Conservation (phyloP, 495 filamentous ascomycete species). For the Penicillium canescens region DNA sequence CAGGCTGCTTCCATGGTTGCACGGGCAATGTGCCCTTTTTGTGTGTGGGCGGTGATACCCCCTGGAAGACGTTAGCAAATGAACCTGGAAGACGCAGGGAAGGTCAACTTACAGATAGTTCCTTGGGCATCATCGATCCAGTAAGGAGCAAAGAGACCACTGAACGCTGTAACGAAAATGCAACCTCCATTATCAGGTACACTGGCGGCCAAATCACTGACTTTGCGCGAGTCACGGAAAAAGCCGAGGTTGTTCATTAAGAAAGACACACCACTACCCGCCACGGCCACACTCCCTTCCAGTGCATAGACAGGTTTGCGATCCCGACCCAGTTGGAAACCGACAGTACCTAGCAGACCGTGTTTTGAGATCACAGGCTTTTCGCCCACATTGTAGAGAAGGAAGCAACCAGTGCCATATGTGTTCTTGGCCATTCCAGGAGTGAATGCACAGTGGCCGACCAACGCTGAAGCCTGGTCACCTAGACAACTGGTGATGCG, state of each 20-base stretch:
- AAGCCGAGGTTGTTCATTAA: slow-evolving; percentile 89
- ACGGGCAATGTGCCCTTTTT: slow-evolving; percentile 87
- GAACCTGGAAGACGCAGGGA: not conserved
- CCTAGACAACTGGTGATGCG: slow-evolving; percentile 85
- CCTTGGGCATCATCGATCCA: slow-evolving; percentile 97
- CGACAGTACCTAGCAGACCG: slow-evolving; percentile 85
- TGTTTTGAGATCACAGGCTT: slow-evolving; percentile 90
- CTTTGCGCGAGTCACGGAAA: slow-evolving; percentile 72
- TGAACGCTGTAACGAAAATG: slow-evolving; percentile 94
- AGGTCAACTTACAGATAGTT: slow-evolving; percentile 71
- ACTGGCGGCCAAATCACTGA: slow-evolving; percentile 77
- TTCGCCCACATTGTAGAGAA: slow-evolving; percentile 90
- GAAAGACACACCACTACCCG: slow-evolving; percentile 87
- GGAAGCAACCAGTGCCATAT: slow-evolving; percentile 94
- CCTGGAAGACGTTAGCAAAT: slow-evolving; percentile 41
- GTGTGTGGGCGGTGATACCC: slow-evolving; percentile 89
- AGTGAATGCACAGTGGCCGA: slow-evolving; percentile 88
- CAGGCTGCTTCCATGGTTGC: slow-evolving; percentile 94
- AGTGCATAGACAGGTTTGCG: slow-evolving; percentile 82
- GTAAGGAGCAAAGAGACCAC: slow-evolving; percentile 94
- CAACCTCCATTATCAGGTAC: slow-evolving; percentile 91
- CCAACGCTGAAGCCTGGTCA: slow-evolving; percentile 89
- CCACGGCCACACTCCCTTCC: slow-evolving; percentile 91
- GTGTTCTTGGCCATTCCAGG: slow-evolving; percentile 93
- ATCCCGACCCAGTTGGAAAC: slow-evolving; percentile 66